Conservation (phyloP, 495 filamentous ascomycete species). For the Aspergillus sclerotioniger region DNA sequence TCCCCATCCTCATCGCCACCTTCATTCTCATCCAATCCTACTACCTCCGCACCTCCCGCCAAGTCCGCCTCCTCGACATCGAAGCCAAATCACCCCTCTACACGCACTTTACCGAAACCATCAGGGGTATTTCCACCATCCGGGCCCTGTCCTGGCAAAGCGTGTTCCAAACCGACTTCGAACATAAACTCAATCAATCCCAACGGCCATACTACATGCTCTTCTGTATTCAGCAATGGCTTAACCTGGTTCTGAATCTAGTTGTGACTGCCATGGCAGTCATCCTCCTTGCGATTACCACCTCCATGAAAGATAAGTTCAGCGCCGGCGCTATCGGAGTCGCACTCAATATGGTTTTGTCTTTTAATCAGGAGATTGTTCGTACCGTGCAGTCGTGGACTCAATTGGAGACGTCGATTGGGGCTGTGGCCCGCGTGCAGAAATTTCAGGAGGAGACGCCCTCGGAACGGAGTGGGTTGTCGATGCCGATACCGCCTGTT, state of each 20-base stretch:
- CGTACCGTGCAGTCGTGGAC: conserved; percentile 47
- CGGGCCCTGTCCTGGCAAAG: neutral
- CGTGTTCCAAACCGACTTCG: neutral
- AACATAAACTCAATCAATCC: conserved; percentile 54
- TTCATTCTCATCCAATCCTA: neutral
- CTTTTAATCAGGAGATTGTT: conserved; percentile 46
- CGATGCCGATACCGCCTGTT: neutral
- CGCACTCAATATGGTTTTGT: conserved; percentile 57
- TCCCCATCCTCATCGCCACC: neutral
- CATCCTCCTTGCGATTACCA: conserved; percentile 46
- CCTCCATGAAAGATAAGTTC: conserved; percentile 26
- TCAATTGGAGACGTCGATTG: conserved; percentile 50
- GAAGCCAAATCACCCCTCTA: neutral
- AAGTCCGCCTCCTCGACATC: neutral
- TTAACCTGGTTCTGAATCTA: conserved; percentile 61
- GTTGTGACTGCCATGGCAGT: conserved; percentile 58
- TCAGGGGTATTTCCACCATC: neutral
- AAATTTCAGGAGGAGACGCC: conserved; percentile 33
- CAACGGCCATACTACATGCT: conserved; percentile 55
- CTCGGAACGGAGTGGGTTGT: conserved; percentile 13
- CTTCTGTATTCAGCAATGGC: conserved; percentile 69
- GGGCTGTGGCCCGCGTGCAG: conserved; percentile 45
- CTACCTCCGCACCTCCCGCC: conserved; percentile 1
- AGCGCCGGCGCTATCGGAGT: conserved; percentile 65
- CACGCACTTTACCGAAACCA: neutral